Conservation (phyloP, 2,329 filamentous ascomycete genomes). For the Hymenoscyphus occultus region DNA sequence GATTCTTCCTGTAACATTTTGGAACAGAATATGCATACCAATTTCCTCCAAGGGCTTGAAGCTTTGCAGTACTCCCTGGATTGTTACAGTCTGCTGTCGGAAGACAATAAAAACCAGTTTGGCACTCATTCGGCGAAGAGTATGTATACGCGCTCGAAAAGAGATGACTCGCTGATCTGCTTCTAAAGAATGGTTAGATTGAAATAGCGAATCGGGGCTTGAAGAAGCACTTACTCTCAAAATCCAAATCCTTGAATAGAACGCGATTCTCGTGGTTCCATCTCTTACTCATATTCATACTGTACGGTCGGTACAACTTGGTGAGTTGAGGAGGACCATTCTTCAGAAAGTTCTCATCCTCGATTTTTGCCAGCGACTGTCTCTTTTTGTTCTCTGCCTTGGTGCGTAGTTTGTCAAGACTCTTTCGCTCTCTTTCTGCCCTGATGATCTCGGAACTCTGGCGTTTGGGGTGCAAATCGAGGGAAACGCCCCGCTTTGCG, state of each 20-base stretch:
- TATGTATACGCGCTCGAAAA: conserved; percentile 73
- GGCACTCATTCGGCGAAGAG: conserved; percentile 76
- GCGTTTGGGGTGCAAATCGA: conserved; percentile 19
- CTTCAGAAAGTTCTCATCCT: conserved; percentile 32
- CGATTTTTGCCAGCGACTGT: conserved; percentile 31
- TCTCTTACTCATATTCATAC: conserved; percentile 37
- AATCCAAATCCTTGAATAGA: conserved; percentile 35
- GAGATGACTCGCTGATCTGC: conserved; percentile 30
- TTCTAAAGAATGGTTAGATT: conserved; percentile 22
- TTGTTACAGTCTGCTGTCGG: conserved; percentile 76
- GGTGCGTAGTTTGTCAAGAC: conserved; percentile 28
- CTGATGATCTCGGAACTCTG: conserved; percentile 28
- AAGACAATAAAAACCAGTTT: conserved; percentile 83
- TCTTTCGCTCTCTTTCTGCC: conserved; percentile 25
- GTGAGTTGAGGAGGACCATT: conserved; percentile 32
- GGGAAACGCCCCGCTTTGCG: conserved; percentile 2
- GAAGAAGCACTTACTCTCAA: conserved; percentile 24
- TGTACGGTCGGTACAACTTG: conserved; percentile 34
- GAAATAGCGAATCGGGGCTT: background rate
- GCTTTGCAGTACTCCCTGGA: conserved; percentile 71
- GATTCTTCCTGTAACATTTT: background rate
- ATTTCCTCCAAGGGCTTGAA: conserved; percentile 24
- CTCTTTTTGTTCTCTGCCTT: conserved; percentile 32
- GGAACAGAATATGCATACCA: conserved; percentile 18
- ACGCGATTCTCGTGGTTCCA: conserved; percentile 32